Conservation (phyloP, 768 basidiomycete species). For the Pluteus cervinus region DNA sequence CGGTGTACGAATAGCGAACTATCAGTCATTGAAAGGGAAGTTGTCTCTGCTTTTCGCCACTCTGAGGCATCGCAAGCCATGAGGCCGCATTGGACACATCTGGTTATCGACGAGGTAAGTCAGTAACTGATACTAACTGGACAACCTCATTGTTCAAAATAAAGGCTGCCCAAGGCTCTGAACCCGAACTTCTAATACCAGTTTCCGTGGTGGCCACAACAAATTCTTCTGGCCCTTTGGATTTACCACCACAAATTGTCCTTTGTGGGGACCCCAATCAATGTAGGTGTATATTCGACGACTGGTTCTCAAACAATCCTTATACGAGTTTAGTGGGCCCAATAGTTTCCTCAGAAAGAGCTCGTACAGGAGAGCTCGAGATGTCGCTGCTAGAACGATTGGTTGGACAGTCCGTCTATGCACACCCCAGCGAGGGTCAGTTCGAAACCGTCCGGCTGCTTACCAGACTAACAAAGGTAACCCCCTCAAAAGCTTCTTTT, state of each 20-base stretch:
- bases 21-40: conserved; percentile 33
- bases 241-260: conserved; percentile 36
- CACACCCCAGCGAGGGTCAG: too few relatives aligned
- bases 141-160: too few relatives aligned
- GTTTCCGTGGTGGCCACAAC: conserved; percentile 36
- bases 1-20: conserved; percentile 37
- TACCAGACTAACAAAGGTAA: too few relatives aligned
- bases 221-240: conserved; percentile 7
- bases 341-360: conserved; percentile 38
- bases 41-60: conserved; percentile 28
- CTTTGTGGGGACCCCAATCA: conserved; percentile 50
- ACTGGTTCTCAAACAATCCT: conserved; percentile 1
- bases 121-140: too few relatives aligned
- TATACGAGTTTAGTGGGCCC: conserved; percentile 34
- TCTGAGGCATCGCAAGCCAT: conserved; percentile 20
- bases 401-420: conserved; percentile 37
- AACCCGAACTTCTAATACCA: conserved; percentile 43
- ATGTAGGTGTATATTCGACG: conserved; percentile 22
- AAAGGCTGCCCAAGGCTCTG: conserved; percentile 51
- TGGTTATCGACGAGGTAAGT: conserved; percentile 43
- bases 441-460: too few relatives aligned
- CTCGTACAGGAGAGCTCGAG: conserved; percentile 38
- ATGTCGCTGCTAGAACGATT: conserved; percentile 44
- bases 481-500: background rate
- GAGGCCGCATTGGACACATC: conserved; percentile 46